Conservation (phyloP, 176 grass and related monocot genomes). For the Oryza punctata region DNA sequence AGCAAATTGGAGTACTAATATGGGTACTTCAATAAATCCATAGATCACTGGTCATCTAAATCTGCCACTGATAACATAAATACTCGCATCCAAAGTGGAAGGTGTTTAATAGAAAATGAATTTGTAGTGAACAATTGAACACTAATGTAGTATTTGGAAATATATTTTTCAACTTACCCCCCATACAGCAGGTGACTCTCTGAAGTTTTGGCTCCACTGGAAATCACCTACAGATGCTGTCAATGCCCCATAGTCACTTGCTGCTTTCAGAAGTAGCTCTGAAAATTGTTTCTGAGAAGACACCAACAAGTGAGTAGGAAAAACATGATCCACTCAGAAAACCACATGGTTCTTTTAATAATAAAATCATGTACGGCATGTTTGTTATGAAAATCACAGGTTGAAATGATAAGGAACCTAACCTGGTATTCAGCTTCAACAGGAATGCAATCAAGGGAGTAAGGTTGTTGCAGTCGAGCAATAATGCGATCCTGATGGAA, state of each 20-base stretch:
- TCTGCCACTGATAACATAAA: background rate
- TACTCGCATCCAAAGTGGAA: background rate
- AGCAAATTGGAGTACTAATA: background rate
- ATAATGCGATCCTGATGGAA: constrained; percentile 93
- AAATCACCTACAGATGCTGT: constrained; percentile 90
- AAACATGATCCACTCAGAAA: background rate
- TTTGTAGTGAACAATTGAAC: background rate
- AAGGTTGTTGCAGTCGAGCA: constrained; percentile 94
- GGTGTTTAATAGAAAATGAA: background rate
- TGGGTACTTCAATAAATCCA: background rate
- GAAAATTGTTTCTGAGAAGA: constrained; percentile 93
- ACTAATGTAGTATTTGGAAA: background rate
- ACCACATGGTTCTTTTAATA: background rate
- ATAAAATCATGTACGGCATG: background rate
- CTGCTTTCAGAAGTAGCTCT: constrained; percentile 93
- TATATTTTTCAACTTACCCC: constrained; percentile 60
- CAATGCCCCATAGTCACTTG: constrained; percentile 91
- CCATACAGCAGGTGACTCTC: constrained; percentile 93
- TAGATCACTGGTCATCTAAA: constrained; percentile 2
- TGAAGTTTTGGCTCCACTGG: constrained; percentile 98
- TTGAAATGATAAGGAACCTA: background rate
- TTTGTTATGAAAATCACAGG: constrained; percentile 3
- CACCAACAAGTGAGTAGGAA: background rate
- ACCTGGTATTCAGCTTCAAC: constrained; percentile 99
- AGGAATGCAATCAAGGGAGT: constrained; percentile 98